A percentile compares a stretch with the other conserved stretches of the same genome.
Conservation (phyloP, 2,329 filamentous ascomycete genomes). For the Ploettnerulaceae sp. region DNA sequence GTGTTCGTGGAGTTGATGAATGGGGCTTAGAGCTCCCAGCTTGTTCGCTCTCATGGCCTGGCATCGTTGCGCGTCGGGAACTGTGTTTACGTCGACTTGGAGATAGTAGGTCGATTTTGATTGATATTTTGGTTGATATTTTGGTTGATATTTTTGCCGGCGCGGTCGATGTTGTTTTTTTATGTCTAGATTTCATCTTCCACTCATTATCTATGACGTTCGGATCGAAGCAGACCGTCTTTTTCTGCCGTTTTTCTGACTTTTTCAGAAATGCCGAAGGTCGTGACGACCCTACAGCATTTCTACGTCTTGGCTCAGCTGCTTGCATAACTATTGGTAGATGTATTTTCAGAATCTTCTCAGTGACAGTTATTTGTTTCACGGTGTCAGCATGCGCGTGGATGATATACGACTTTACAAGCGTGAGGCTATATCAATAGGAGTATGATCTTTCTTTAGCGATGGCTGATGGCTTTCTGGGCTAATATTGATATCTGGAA, state of each 20-base stretch:
- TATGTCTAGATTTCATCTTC: background rate
- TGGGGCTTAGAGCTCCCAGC: background rate
- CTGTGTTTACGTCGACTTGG: too few relatives aligned
- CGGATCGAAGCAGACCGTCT: slow-evolving; percentile 23
- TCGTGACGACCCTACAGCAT: background rate
- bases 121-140: background rate
- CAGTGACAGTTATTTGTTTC: background rate
- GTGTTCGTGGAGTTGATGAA: background rate
- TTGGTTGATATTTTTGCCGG: background rate
- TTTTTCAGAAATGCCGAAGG: background rate
- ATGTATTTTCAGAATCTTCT: background rate
- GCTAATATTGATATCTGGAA: slow-evolving; percentile 11
- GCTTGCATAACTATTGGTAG: slow-evolving; percentile 4
- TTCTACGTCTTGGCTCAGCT: background rate
- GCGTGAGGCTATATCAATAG: background rate
- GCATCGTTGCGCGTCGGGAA: background rate
- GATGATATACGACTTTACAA: background rate
- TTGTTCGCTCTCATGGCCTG: background rate
- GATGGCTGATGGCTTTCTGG: background rate
- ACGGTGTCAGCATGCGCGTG: background rate
- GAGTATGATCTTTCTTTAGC: background rate
- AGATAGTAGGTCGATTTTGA: background rate
- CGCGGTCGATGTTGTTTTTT: background rate
- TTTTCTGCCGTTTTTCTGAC: background rate
- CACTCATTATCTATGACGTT: slow-evolving; percentile 17